These are phyloP conservation scores for Centella asiatica DNA, from an alignment of 129 eudicot species.

Conservation along the genomic window DNA sequence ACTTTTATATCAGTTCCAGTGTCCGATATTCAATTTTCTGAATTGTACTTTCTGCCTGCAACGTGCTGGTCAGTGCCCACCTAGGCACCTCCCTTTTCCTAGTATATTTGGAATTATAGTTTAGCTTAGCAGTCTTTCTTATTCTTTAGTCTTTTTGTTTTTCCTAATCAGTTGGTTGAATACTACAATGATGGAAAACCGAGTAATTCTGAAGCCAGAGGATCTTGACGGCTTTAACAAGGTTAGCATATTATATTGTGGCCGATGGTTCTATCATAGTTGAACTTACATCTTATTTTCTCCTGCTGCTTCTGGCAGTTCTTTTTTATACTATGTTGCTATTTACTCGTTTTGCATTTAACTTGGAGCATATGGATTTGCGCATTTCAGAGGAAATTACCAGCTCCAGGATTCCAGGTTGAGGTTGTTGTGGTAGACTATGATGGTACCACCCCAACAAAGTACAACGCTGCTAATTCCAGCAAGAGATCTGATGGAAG, in stretches of 20 bases:
- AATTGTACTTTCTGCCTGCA: background rate
- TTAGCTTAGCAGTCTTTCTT: background rate
- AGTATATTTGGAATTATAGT: no score
- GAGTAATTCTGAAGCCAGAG: constrained; percentile 34
- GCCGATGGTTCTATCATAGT: background rate
- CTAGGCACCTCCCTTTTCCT: no score
- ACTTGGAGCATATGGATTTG: background rate
- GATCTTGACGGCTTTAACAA: constrained; percentile 87
- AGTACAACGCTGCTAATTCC: constrained; percentile 21
- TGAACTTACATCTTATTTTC: background rate
- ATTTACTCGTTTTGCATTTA: background rate
- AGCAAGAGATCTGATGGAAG: constrained; percentile 22
- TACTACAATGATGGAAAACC: constrained; percentile 76
- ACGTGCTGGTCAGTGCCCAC: no score
- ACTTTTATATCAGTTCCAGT: background rate
- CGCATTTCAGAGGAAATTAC: constrained; percentile 63
- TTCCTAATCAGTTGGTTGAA: constrained; percentile 70
- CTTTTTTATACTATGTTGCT: background rate
- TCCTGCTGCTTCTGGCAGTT: constrained; percentile 5
- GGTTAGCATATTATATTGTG: constrained; percentile 33
- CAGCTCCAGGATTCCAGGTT: constrained; percentile 80
- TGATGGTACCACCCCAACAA: constrained; percentile 52
- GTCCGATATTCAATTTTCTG: background rate
- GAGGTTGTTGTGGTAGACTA: constrained; percentile 86
- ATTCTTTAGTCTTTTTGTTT: background rate